These are phyloP conservation scores for Pseudopyricularia javanii DNA, from an alignment of 2,329 filamentous ascomycete species.

Conservation along the genomic window DNA sequence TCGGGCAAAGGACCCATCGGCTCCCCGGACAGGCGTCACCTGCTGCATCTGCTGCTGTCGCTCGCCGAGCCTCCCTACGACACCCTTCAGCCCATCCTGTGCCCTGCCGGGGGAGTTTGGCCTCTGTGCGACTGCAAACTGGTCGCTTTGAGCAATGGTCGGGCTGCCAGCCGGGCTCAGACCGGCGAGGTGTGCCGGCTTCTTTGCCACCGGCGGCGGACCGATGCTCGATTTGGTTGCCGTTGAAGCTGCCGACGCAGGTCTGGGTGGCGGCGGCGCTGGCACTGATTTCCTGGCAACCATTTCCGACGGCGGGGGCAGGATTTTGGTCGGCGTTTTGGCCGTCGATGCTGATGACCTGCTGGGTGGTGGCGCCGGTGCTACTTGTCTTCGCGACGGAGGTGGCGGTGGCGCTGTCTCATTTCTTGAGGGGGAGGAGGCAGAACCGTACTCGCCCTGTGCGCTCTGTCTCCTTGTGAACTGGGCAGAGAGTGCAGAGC, in stretches of 20 bases:
- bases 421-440: conserved; percentile 9
- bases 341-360: conserved; percentile 21
- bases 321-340: conserved; percentile 22
- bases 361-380: conserved; percentile 7
- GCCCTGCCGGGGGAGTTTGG: conserved; percentile 2
- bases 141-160: conserved; percentile 6
- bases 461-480: background rate
- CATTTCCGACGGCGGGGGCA: background rate
- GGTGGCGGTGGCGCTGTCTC: conserved; percentile 30
- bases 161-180: conserved; percentile 16
- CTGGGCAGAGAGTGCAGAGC: conserved; percentile 4
- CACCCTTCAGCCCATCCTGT: background rate
- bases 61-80: background rate
- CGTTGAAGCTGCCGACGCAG: conserved; percentile 15
- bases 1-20: conserved; percentile 6
- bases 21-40: background rate
- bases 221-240: conserved; percentile 26
- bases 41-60: conserved; percentile 8
- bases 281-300: background rate
- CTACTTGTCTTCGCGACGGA: conserved; percentile 9
- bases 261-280: conserved; percentile 7
- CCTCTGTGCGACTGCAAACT: conserved; percentile 6
- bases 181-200: conserved; percentile 42
- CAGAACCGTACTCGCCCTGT: background rate
- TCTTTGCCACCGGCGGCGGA: conserved; percentile 48